Evolutionary conservation across 768 basidiomycete species (phyloP), one percentile per base, ranked within the genome.

Genomic region (Rhodotorula kratochvilovae): DNA sequence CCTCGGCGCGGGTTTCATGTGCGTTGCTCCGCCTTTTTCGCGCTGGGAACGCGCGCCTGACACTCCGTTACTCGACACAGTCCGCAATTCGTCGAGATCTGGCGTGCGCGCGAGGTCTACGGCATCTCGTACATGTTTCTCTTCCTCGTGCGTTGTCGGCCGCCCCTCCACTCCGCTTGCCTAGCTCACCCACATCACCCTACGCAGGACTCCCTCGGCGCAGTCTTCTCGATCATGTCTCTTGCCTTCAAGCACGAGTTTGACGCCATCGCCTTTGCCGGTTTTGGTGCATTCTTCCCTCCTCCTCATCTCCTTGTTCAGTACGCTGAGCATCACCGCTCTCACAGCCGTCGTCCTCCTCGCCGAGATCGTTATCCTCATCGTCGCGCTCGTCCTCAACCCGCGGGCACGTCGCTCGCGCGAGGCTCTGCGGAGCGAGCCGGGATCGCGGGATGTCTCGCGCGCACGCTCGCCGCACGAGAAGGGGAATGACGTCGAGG

Each of bases 41-140:
- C n/a, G n/a, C n/a, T n/a, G n/a, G n/a, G n/a, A n/a, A n/a, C n/a
- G n/a, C n/a, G n/a, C n/a, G n/a, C n/a, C 48, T 60, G 5, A 8
- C 39, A 17, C 17, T 29, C 25, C 45, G 0, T 35, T n/a, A n/a
- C 60, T 17, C 25, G 27, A 8, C 25, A 13, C 39, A 69, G 61
- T 55, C 71, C 71, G 4, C 71, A 72, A n/a, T 68, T 68, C 55
- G 35, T 31, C 58, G 66, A 68, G 59, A 68, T 72, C 51, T 68
- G 36, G 39, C 65, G 68, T 55, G 61, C 56, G 13, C 53, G 53
- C 11, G 65, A 73, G 46, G 72, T 73, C 35, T 39, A 63, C 17
- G 72, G 61, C 10, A 10, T 73, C 6, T 69, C 68, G 36, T 73
- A 69, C 45, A 2, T 54, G 17, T 73, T 73, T 39, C 68, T 73